Base-by-base conservation (phyloP, 1,139 yeast genomes). In the Geotrichum carabidarum region DNA sequence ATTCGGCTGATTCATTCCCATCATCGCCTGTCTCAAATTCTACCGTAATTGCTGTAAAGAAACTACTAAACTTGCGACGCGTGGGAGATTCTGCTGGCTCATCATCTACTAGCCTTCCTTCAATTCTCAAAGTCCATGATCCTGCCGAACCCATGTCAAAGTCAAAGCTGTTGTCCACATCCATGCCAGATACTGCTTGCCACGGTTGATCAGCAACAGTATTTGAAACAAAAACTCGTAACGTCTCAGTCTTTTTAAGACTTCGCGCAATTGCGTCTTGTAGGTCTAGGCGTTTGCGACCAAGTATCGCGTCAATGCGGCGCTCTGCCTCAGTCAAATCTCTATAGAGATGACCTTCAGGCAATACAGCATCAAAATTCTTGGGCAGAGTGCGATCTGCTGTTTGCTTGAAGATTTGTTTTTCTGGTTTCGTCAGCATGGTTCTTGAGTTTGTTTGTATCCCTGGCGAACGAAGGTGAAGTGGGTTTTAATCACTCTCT, bases 121-220 rank as follows among this genome's bases (percentile, higher is more conserved):
- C 98, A 22, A 93, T 80, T 56, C 95, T 78, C 62, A 93, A 75
- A 0, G 94, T 87, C 97, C 97, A 93, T 7, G 81, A 67, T 5
- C 94, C 80, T 49, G 57, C 53, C 57, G 68, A 59, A 56, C 68
- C 63, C 57, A 66, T 61, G 57, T 63, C 66, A 63, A 67, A 63
- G 58, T 64, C 68, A 62, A 68, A 68, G 52, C 73, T 76, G 42
- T 50, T 47, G 51, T 74, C 75, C 9, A 15, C 45, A 41, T 69
- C 71, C n/a, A 63, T 53, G 4, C 61, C 63, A 3, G 63, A 53
- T 36, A 65, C 69, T 17, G 60, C 61, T 54, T 91, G 98, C 99
- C 99, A 93, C 45, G 94, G 90, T 71, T 93, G 98, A 68, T 88
- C 88, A 59, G 84, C 86, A 44, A 86, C 77, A 1, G 89, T 84